Base-by-base conservation (phyloP, 192 early-diverging fungal species). In the Lobosporangium transversale region DNA sequence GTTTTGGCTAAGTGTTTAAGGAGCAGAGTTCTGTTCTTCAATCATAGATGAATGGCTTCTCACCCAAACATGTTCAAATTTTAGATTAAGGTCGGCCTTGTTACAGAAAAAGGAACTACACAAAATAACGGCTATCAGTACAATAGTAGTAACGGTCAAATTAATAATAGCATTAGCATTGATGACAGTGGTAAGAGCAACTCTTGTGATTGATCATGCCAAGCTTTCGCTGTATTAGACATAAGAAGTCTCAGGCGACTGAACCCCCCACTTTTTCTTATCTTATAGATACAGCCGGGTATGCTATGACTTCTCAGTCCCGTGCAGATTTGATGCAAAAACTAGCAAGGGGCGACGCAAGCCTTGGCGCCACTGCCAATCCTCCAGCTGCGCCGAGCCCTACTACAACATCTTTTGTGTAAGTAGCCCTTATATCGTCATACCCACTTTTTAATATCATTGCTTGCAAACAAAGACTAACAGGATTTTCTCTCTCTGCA, bases 321-420 rank as follows among this genome's bases (percentile, higher is more conserved):
- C 80, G 94, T 17, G 86, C 85, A 10, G 91, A 92, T 50, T 80
- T 95, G 20, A 95, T 95, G 94, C 87, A 90, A 42, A 94, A 94
- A 62, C 78, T 95, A 4, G 89, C 92, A 14, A 81, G 87, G 48
- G 81, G 86, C 26, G 76, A 79, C 40, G 80, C 79, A 47, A 70
- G 69, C 21, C 64, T 84, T 73, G 73, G 80, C 36, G 67, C 78
- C 42, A 50, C 80, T 40, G 35, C 63, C n/a, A 32, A 51, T 14
- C 14, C 37, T 44, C n/a, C 60, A 53, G 51, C 60, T 66, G 62
- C 73, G 40, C 59, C 57, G 47, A 44, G 55, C 37, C 40, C 74
- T 58, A 44, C 69, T 44, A 40, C 53, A 45, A 40, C 73, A 35
- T 33, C 64, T 15, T 61, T 76, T 62, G 52, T 62, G 73, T 76